Evolutionary conservation across 306 rosid genomes (phyloP), one percentile per base, ranked within the genome.

Genomic region (Acacia crassicarpa): DNA sequence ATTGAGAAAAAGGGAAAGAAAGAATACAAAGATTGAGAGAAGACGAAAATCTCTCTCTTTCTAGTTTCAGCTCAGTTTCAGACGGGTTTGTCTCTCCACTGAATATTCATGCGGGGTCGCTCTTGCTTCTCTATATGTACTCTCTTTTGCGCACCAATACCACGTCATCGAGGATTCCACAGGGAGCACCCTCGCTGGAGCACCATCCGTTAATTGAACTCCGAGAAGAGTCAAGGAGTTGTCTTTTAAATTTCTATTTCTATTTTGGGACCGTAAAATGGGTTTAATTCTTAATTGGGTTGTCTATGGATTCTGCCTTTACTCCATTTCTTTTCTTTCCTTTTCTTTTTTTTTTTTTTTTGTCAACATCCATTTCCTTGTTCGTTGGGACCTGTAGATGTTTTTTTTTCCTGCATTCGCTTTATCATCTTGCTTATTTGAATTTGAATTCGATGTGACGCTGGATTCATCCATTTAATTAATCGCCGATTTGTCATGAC

Each of bases 121-220:
- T 12, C 54, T 9, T 22, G 68, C 44, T 53, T 45, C n/a, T 12
- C 48, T 45, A 45, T 23, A 30, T 48, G n/a, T 22, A 68, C 32
- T 75, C 77, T 14, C 59, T 30, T 45, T 71, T 54, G 45, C 43
- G 23, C 74, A 32, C 48, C 23, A 45, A 66, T 48, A 17, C 90
- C 93, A 91, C 92, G 94, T 93, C 93, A 87, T 49, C 86, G 88
- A 86, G 90, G 92, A 92, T 81, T 86, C 94, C 94, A 93, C 94
- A 97, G 92, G 93, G 88, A 81, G 49, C 35, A 20, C 69, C 88
- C 74, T 75, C 86, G 90, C 87, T 88, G 77, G 81, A 84, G 84
- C 76, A 13, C 84, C 4, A 65, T 73, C 83, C 97, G 91, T 92
- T 97, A 89, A 83, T 33, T 48, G 17, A 69, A 43, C 22, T 38